A percentile compares a stretch with the other conserved stretches of the same genome.
phyloP scores from a whole-genome alignment of 768 basidiomycete species.

The Boletellus ananas region DNA sequence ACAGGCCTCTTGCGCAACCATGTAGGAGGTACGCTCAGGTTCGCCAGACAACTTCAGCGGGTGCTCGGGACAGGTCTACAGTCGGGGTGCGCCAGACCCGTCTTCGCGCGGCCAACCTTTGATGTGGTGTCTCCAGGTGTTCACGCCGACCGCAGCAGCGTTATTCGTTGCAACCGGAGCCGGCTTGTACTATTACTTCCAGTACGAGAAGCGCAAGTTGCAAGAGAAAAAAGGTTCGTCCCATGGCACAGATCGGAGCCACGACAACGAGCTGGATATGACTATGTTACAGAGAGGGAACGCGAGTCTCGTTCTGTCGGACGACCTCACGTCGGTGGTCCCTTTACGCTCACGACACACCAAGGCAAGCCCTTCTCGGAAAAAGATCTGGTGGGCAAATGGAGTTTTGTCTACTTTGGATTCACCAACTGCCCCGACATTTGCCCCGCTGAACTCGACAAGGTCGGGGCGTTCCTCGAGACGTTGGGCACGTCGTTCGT shows the following conservation, averaged over 20 bases:
- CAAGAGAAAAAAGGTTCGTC: conserved; percentile 70
- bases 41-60: conserved; percentile 19
- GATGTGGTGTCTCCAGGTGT: conserved; percentile 54
- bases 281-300: conserved; percentile 58
- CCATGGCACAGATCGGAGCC: background rate
- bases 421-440: conserved; percentile 99
- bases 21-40: conserved; percentile 16
- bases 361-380: conserved; percentile 73
- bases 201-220: conserved; percentile 76
- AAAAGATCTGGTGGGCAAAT: conserved; percentile 80
- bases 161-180: conserved; percentile 81
- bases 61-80: conserved; percentile 32
- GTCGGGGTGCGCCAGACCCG: conserved; percentile 30
- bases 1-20: background rate
- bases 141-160: conserved; percentile 80
- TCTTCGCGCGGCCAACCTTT: background rate
- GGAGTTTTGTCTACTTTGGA: conserved; percentile 95
- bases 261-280: background rate
- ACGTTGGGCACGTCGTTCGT: conserved; percentile 53
- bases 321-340: conserved; percentile 85
- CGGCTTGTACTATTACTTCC: conserved; percentile 86
- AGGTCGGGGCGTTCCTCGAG: conserved; percentile 76
- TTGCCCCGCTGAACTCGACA: conserved; percentile 96
- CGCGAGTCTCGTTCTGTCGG: conserved; percentile 71
- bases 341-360: conserved; percentile 73